Conservation (phyloP, 2,329 filamentous ascomycete species). For the Cadophora malorum region DNA sequence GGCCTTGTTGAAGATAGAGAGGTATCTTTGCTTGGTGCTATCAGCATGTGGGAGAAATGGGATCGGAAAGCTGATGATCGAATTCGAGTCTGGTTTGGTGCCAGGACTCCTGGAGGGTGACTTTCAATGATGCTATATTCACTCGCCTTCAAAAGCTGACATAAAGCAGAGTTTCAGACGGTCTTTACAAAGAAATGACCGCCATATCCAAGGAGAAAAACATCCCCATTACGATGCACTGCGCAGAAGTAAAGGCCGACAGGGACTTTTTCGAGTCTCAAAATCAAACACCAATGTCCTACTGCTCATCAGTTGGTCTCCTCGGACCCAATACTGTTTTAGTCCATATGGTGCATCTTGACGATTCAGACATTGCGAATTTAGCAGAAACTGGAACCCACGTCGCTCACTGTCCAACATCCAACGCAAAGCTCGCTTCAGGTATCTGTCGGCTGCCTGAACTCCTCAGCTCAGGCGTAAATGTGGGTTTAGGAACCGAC, state of each 20-base stretch:
- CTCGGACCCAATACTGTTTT: slow-evolving; percentile 19
- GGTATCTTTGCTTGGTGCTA: slow-evolving; percentile 42
- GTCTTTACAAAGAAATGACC: slow-evolving; percentile 16
- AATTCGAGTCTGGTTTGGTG: slow-evolving; percentile 20
- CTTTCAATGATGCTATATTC: too few relatives aligned
- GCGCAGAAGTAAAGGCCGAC: slow-evolving; percentile 20
- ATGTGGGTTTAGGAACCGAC: slow-evolving; percentile 23
- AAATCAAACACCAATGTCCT: slow-evolving; percentile 18
- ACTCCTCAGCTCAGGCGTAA: slow-evolving; percentile 22
- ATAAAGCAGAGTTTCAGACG: not conserved
- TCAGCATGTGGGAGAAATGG: slow-evolving; percentile 26
- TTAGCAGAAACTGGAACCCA: slow-evolving; percentile 22
- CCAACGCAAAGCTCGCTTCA: slow-evolving; percentile 25
- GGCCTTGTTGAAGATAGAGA: slow-evolving; percentile 26
- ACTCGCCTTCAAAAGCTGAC: slow-evolving; percentile 3
- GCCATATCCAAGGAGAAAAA: slow-evolving; percentile 8
- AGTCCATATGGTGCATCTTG: slow-evolving; percentile 25
- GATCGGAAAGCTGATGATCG: slow-evolving; percentile 11
- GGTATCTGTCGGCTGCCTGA: slow-evolving; percentile 23
- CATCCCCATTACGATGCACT: slow-evolving; percentile 28
- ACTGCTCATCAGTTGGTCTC: slow-evolving; percentile 23
- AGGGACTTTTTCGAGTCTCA: slow-evolving; percentile 9
- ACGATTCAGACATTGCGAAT: slow-evolving; percentile 16
- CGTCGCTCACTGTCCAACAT: slow-evolving; percentile 27
- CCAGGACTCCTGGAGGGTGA: slow-evolving; percentile 23